Evolutionary conservation across 2,329 filamentous ascomycete species (phyloP), one percentile per base, ranked within the genome.

Genomic region (Ophiosphaerella korrae): DNA sequence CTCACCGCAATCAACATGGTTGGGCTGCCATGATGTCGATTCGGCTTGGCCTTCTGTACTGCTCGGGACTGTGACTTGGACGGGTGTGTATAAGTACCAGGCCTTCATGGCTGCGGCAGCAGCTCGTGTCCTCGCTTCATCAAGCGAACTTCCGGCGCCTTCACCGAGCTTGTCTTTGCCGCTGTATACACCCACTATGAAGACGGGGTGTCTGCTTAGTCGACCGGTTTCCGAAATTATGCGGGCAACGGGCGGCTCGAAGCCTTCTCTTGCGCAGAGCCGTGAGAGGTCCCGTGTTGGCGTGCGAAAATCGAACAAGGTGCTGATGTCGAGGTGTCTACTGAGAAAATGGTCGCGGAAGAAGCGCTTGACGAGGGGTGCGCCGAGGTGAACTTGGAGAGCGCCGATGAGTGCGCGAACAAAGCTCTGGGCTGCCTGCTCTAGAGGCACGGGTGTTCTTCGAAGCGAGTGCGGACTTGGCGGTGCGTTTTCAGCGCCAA

Each of bases 11-110:
- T 85, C 83, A 47, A 85, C 74, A 70, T 82, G 75, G 51, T 82
- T 79, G n/a, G 82, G 78, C 64, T 76, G 78, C 78, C 82, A 85
- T 23, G 66, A 66, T 50, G 65, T 74, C 24, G 64, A 62, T 41
- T 71, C 68, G 18, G 67, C 61, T 38, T 65, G 63, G 8, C 70
- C 67, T 33, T 70, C 73, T 56, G 70, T 78, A 55, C 80, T 79
- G 58, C 79, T 83, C 23, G 83, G 82, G 46, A 83, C 68, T 29
- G 77, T 76, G 6, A 78, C 74, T 21, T 79, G 72, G 31, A 83
- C 69, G 1, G 94, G 93, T 72, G 87, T 92, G 79, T 99, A 99
- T 45, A 99, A 80, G 75, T 99, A 99, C 94, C 94, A 99, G 5
- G 88, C 82, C 81, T 96, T 96, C 68, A 99, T 80, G 14, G 92